phyloP scores from a whole-genome alignment of 169 alveolate genomes.

The Cryptosporidium tyzzeri region DNA sequence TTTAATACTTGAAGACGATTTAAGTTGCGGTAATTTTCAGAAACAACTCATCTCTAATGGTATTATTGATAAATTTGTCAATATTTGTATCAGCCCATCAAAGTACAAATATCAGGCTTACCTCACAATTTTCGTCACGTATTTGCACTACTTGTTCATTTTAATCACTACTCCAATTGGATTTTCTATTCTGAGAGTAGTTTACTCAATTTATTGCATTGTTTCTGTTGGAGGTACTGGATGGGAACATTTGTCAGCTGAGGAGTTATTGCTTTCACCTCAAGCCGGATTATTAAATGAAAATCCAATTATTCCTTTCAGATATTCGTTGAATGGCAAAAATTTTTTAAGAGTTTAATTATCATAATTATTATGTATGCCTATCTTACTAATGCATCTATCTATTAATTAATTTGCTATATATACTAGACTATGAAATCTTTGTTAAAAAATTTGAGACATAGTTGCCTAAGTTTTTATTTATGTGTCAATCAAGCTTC shows the following conservation, averaged over 20 bases:
- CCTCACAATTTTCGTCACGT: not conserved
- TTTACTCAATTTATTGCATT: slow-evolving; percentile 61
- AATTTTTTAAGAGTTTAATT: slow-evolving; percentile 52
- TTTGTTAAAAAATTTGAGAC: slow-evolving; percentile 37
- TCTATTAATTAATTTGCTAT: not conserved
- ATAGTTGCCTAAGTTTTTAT: slow-evolving; percentile 37
- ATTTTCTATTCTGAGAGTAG: slow-evolving; percentile 26
- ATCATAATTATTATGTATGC: not conserved
- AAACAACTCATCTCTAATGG: not conserved
- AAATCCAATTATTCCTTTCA: slow-evolving; percentile 56
- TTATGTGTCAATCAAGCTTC: not conserved
- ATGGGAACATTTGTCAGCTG: slow-evolving; percentile 74
- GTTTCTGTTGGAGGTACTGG: slow-evolving; percentile 74
- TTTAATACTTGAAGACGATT: slow-evolving; percentile 5
- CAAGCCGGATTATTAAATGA: slow-evolving; percentile 3
- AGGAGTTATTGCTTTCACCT: slow-evolving; percentile 30
- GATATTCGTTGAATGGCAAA: slow-evolving; percentile 56
- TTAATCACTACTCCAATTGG: slow-evolving; percentile 50
- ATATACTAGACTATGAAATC: not conserved
- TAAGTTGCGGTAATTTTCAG: slow-evolving; percentile 19
- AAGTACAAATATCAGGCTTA: slow-evolving; percentile 2
- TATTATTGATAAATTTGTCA: not conserved
- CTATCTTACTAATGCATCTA: not conserved
- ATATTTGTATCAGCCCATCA: slow-evolving; percentile 18
- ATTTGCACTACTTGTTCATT: slow-evolving; percentile 35